Evolutionary conservation across 768 basidiomycete species (phyloP).

Genomic region (Auriscalpium orientale): DNA sequence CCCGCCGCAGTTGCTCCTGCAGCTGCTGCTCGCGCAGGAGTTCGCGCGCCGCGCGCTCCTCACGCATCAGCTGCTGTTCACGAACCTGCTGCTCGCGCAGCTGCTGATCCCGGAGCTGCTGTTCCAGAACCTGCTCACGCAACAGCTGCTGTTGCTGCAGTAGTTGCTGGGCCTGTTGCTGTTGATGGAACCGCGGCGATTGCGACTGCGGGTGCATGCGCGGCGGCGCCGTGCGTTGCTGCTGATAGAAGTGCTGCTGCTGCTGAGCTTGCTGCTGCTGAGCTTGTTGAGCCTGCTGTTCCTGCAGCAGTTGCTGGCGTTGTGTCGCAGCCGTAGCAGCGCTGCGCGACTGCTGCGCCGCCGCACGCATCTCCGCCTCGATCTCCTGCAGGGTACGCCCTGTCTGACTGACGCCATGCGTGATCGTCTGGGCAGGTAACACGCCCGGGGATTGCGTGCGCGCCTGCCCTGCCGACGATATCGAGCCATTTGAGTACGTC

Average conservation of each 20-base stretch:
- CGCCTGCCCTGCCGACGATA: constrained; percentile 12
- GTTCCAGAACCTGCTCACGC: constrained; percentile 24
- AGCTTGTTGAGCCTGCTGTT: constrained; percentile 21
- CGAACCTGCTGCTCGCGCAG: constrained; percentile 55
- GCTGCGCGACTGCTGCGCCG: constrained; percentile 31
- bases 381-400: constrained; percentile 67
- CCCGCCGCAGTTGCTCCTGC: constrained; percentile 24
- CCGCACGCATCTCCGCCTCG: constrained; percentile 75
- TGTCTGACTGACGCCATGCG: background rate
- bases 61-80: constrained; percentile 46
- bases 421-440: constrained; percentile 24
- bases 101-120: constrained; percentile 22
- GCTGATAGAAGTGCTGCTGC: constrained; percentile 30
- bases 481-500: constrained; percentile 6
- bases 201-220: constrained; percentile 68
- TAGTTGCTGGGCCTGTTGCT: constrained; percentile 63
- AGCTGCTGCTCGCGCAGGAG: constrained; percentile 31
- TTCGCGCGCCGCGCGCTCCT: too few relatives aligned
- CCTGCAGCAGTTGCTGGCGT: constrained; percentile 34
- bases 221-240: constrained; percentile 58
- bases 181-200: constrained; percentile 74
- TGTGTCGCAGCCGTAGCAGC: constrained; percentile 20
- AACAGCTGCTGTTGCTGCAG: constrained; percentile 50
- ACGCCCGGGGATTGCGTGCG: constrained; percentile 5
- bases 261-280: constrained; percentile 18